A percentile compares a stretch with the other conserved stretches of the same genome.
Evolutionary conservation across 2,329 filamentous ascomycete genomes (phyloP).

Genomic region (Anthostomella pinea): DNA sequence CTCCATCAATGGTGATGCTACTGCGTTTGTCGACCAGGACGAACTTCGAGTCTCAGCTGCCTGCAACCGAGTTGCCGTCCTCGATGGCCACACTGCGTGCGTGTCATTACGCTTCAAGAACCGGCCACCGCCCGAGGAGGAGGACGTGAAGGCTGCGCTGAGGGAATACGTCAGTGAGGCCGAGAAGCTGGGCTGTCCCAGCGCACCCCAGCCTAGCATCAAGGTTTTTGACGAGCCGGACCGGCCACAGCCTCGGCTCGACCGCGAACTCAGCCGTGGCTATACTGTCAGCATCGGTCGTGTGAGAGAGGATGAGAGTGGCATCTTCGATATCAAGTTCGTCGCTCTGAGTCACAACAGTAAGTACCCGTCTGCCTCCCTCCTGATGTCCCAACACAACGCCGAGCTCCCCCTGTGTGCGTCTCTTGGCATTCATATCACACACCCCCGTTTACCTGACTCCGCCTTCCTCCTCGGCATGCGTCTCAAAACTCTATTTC

Average conservation of each 20-base stretch:
- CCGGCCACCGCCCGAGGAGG: conserved; percentile 69
- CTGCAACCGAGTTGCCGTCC: conserved; percentile 91
- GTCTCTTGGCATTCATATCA: too few relatives aligned
- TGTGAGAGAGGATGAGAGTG: conserved; percentile 79
- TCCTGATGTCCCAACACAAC: neutral
- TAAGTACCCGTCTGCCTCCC: conserved; percentile 34
- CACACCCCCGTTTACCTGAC: too few relatives aligned
- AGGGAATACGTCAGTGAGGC: conserved; percentile 79
- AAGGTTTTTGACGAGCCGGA: conserved; percentile 86
- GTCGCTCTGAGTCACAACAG: conserved; percentile 83
- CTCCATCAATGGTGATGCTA: conserved; percentile 64
- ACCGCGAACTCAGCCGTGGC: conserved; percentile 78
- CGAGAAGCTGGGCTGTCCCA: conserved; percentile 79
- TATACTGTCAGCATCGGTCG: conserved; percentile 91
- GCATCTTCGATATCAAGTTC: conserved; percentile 93
- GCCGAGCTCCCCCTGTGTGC: conserved; percentile 1
- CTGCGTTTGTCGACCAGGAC: conserved; percentile 73
- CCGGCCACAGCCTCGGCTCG: conserved; percentile 85
- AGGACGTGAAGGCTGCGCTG: conserved; percentile 76
- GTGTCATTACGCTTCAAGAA: conserved; percentile 81
- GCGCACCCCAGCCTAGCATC: conserved; percentile 78
- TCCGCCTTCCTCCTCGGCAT: too few relatives aligned
- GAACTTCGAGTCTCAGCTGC: conserved; percentile 76
- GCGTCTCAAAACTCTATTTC: too few relatives aligned
- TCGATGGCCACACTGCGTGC: conserved; percentile 94